These are phyloP conservation scores for Aspergillus eucalypticola DNA, from an alignment of 2,329 filamentous ascomycete species.

Conservation along the genomic window DNA sequence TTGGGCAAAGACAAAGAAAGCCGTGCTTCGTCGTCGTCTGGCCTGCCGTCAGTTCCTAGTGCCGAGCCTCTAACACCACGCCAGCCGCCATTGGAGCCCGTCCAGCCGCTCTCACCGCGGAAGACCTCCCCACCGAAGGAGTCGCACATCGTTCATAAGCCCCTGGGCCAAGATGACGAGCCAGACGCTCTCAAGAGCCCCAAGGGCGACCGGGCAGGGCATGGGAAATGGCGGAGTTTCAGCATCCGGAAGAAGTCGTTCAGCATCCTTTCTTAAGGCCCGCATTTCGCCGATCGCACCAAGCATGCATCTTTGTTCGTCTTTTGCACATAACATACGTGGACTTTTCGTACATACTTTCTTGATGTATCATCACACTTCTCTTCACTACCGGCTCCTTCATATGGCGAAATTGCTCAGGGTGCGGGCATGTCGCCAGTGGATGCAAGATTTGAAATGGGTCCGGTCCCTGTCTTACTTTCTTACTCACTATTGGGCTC, in stretches of 20 bases:
- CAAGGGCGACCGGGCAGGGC: slow-evolving; percentile 21
- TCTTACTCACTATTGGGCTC: slow-evolving; percentile 1
- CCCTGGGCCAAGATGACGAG: slow-evolving; percentile 21
- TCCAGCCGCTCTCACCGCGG: slow-evolving; percentile 4
- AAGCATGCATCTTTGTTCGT: slow-evolving; percentile 10
- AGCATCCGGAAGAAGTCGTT: slow-evolving; percentile 49
- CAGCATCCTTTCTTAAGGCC: slow-evolving; percentile 32
- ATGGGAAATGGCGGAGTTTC: slow-evolving; percentile 43
- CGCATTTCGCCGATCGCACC: background rate
- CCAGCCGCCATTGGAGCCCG: slow-evolving; percentile 16
- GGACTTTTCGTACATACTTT: slow-evolving; percentile 24
- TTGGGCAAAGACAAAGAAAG: slow-evolving; percentile 51
- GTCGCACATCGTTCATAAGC: slow-evolving; percentile 8
- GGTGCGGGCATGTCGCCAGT: slow-evolving; percentile 11
- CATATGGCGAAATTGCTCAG: slow-evolving; percentile 13
- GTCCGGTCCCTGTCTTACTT: slow-evolving; percentile 19
- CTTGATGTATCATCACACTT: slow-evolving; percentile 34
- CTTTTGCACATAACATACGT: slow-evolving; percentile 31
- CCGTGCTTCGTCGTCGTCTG: slow-evolving; percentile 32
- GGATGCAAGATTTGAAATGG: slow-evolving; percentile 1
- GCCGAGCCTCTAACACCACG: slow-evolving; percentile 21
- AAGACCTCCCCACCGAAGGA: background rate
- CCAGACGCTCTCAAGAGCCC: slow-evolving; percentile 23
- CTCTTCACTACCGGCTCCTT: slow-evolving; percentile 18
- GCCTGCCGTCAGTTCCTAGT: slow-evolving; percentile 22